Percentiles rank a stretch among this genome's conserved stretches.
phyloP scores from a whole-genome alignment of 768 basidiomycete genomes.

The Tulasnella sp. region DNA sequence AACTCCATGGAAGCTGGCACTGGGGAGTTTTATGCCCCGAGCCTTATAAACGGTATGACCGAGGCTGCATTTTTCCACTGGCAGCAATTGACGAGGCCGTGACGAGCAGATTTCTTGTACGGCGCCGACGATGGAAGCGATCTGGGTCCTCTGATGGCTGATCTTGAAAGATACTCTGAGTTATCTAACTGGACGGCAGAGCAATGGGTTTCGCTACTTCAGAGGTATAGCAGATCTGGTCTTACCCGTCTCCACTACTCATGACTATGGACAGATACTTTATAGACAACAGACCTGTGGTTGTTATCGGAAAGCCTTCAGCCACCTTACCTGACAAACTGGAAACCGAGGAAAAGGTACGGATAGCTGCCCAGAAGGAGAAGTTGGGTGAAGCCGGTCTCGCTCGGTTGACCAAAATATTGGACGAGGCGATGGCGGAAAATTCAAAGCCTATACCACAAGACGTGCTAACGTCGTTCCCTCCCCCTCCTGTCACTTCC shows the following conservation, averaged over 20 bases:
- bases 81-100: too few relatives aligned
- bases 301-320: conserved; percentile 83
- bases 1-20: conserved; percentile 74
- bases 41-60: conserved; percentile 40
- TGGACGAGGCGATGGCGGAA: conserved; percentile 76
- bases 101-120: conserved; percentile 58
- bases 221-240: conserved; percentile 38
- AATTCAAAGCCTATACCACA: conserved; percentile 73
- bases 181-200: conserved; percentile 59
- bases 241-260: background rate
- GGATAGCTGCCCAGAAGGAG: conserved; percentile 55
- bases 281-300: conserved; percentile 54
- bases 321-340: conserved; percentile 67
- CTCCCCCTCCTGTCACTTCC: conserved; percentile 78
- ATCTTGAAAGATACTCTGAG: conserved; percentile 55
- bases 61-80: background rate
- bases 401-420: conserved; percentile 45
- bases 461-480: conserved; percentile 70
- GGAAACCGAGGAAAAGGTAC: conserved; percentile 66
- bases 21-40: conserved; percentile 63
- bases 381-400: conserved; percentile 72
- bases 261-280: conserved; percentile 49
- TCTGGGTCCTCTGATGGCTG: conserved; percentile 57
- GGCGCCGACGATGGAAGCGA: conserved; percentile 73
- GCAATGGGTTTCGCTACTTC: conserved; percentile 67